Evolutionary conservation across 2,329 filamentous ascomycete species (phyloP).

Genomic region (Ascochyta viciae-villosae): DNA sequence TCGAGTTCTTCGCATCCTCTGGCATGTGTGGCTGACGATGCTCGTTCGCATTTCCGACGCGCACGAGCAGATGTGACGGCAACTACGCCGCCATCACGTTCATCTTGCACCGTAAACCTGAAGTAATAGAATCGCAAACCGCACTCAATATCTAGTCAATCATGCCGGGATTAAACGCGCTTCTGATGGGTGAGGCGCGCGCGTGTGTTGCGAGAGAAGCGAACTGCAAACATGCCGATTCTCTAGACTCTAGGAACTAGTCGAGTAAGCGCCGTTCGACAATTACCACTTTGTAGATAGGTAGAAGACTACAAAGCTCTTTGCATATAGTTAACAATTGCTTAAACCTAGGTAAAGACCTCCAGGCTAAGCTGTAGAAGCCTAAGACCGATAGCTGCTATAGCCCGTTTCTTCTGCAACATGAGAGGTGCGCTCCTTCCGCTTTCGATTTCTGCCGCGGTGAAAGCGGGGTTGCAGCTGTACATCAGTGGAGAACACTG

Average conservation of each 20-base stretch:
- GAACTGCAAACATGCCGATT: too few species aligned
- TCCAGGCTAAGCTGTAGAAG: too few species aligned
- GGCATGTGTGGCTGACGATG: slow-evolving; percentile 6
- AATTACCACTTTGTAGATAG: too few species aligned
- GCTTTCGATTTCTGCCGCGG: slow-evolving; percentile 2
- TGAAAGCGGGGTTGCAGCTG: slow-evolving; percentile 5
- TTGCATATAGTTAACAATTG: too few species aligned
- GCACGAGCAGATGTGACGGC: slow-evolving; percentile 3
- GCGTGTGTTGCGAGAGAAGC: too few species aligned
- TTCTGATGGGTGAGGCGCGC: neutral
- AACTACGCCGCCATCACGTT: neutral
- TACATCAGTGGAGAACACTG: neutral
- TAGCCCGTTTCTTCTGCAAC: too few species aligned
- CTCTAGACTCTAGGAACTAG: too few species aligned
- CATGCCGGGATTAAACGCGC: slow-evolving; percentile 2
- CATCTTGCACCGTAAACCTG: slow-evolving; percentile 5
- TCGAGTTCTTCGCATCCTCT: neutral
- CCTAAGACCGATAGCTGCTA: too few species aligned
- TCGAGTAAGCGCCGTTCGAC: too few species aligned
- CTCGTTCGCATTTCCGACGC: neutral
- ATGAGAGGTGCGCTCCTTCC: slow-evolving; percentile 1
- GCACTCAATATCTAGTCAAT: neutral
- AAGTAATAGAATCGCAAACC: neutral
- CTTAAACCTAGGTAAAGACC: too few species aligned
- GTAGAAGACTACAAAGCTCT: too few species aligned